phyloP scores from a whole-genome alignment of 2,329 filamentous ascomycete species.

The Mariannaea elegans region DNA sequence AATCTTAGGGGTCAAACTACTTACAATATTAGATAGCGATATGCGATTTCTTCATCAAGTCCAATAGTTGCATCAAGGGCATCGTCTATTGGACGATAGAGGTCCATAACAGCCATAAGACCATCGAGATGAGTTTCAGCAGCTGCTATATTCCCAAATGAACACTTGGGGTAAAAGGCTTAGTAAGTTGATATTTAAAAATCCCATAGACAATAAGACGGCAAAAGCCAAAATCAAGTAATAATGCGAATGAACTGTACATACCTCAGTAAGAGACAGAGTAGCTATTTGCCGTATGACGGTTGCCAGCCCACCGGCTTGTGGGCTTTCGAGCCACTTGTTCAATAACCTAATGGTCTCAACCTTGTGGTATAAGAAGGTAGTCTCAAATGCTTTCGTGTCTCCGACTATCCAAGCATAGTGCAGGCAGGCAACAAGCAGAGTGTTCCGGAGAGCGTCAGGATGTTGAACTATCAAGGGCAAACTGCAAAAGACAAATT shows the following conservation, averaged over 20 bases:
- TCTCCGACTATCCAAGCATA: constrained; percentile 36
- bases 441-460: constrained; percentile 30
- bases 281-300: constrained; percentile 32
- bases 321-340: constrained; percentile 22
- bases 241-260: background rate
- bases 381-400: constrained; percentile 26
- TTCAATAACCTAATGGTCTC: constrained; percentile 30
- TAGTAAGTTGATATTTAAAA: too few species aligned
- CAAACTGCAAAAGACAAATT: constrained; percentile 6
- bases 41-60: constrained; percentile 31
- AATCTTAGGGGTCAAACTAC: background rate
- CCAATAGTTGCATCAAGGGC: background rate
- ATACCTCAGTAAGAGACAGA: constrained; percentile 31
- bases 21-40: constrained; percentile 35
- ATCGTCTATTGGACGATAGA: constrained; percentile 21
- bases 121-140: constrained; percentile 35
- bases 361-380: constrained; percentile 35
- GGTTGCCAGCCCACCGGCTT: constrained; percentile 20
- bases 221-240: background rate
- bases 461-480: constrained; percentile 28
- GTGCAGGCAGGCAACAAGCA: constrained; percentile 31
- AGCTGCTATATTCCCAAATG: constrained; percentile 28
- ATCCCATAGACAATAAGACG: too few species aligned
- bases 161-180: constrained; percentile 15
- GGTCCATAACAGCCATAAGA: constrained; percentile 25